A percentile compares a stretch with the other conserved stretches of the same genome.
These are phyloP conservation scores for Tolypocladium album DNA, from an alignment of 2,329 filamentous ascomycete species.

Conservation along the genomic window DNA sequence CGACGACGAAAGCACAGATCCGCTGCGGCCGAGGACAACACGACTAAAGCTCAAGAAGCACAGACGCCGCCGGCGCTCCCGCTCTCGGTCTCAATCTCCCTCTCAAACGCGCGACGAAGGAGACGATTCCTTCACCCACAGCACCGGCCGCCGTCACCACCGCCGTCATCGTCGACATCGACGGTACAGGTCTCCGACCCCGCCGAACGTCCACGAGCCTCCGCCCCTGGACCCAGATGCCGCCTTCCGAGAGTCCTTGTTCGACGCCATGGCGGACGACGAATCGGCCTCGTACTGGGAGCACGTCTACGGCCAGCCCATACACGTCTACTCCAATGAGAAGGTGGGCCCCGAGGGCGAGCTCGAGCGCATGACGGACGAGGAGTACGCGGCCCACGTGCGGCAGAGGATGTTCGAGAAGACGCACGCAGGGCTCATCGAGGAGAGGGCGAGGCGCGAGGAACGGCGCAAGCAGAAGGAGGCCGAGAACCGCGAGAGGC, in stretches of 20 bases:
- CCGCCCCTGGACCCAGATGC: conserved; percentile 52
- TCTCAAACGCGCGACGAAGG: conserved; percentile 12
- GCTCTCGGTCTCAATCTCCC: background rate
- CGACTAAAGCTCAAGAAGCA: conserved; percentile 23
- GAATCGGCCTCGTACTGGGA: conserved; percentile 96
- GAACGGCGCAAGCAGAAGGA: conserved; percentile 38
- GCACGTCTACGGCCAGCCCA: conserved; percentile 88
- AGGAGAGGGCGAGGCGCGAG: conserved; percentile 58
- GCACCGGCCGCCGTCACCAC: conserved; percentile 15
- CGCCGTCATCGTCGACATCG: conserved; percentile 18
- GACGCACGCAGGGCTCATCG: conserved; percentile 72
- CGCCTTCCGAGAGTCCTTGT: conserved; percentile 87
- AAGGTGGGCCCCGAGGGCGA: conserved; percentile 34
- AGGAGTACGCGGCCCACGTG: conserved; percentile 83
- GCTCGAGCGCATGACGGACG: conserved; percentile 80
- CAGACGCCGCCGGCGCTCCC: conserved; percentile 9
- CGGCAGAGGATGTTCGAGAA: conserved; percentile 91
- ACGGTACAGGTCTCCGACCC: conserved; percentile 32
- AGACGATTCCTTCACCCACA: conserved; percentile 7
- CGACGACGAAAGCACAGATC: conserved; percentile 9
- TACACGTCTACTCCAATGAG: conserved; percentile 62
- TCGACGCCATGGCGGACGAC: conserved; percentile 94
- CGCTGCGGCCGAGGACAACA: conserved; percentile 16
- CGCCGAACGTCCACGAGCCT: conserved; percentile 34
- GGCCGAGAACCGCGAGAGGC: conserved; percentile 38